Evolutionary conservation across 805 yeast genomes (phyloP).

Genomic region (Saccharomyces paradoxus): DNA sequence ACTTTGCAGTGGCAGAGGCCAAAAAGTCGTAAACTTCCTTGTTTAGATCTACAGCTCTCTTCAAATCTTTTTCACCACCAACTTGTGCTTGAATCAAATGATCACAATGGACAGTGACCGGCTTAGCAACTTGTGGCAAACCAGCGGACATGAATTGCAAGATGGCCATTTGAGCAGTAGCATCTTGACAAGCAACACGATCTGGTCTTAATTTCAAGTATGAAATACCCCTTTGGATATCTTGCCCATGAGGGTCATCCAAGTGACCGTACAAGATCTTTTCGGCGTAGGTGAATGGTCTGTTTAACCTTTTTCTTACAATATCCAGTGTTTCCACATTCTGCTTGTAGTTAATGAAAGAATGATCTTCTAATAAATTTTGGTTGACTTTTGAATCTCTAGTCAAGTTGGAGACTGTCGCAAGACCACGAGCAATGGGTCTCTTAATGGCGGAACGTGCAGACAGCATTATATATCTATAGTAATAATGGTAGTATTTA

Average conservation of each 20-base stretch:
- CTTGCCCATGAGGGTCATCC: constrained; percentile 84
- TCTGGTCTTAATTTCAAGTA: constrained; percentile 94
- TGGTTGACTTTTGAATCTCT: constrained; percentile 70
- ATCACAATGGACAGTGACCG: constrained; percentile 95
- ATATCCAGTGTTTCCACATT: constrained; percentile 81
- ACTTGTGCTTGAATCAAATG: constrained; percentile 95
- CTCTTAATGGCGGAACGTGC: constrained; percentile 24
- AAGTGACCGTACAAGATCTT: constrained; percentile 91
- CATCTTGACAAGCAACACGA: constrained; percentile 99
- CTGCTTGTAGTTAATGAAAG: constrained; percentile 86
- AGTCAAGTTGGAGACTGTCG: constrained; percentile 36
- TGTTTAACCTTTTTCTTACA: constrained; percentile 69
- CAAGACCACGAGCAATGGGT: constrained; percentile 32
- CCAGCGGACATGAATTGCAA: constrained; percentile 97
- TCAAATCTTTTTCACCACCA: constrained; percentile 80
- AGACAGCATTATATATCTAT: constrained; percentile 23
- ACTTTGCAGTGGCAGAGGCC: constrained; percentile 85
- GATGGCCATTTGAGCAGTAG: constrained; percentile 99
- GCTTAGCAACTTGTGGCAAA: constrained; percentile 77
- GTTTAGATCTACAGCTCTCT: constrained; percentile 73
- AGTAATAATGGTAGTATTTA: not conserved
- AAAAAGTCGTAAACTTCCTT: constrained; percentile 93
- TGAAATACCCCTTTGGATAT: constrained; percentile 77
- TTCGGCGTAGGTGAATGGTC: constrained; percentile 94
- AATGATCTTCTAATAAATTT: constrained; percentile 73